A percentile compares a stretch with the other conserved stretches of the same genome.
These are phyloP conservation scores for Arxiozyma bovina DNA, from an alignment of 1,139 yeast species.

Conservation along the genomic window DNA sequence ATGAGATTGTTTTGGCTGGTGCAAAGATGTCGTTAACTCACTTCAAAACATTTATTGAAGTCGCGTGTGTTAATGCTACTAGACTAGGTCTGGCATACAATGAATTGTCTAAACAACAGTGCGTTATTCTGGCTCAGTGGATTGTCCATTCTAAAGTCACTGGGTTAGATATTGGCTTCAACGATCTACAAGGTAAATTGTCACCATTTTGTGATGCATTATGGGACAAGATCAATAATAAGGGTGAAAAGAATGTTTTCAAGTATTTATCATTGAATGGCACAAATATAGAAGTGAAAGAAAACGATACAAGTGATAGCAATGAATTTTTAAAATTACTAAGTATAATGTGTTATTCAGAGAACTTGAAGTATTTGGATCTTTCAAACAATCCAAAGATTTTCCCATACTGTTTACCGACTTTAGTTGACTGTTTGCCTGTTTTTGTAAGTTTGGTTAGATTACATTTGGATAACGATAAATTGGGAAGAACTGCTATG, in stretches of 20 bases:
- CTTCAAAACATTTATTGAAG: slow-evolving; percentile 48
- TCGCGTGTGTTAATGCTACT: slow-evolving; percentile 42
- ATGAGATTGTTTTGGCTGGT: slow-evolving; percentile 61
- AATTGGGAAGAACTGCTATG: slow-evolving; percentile 40
- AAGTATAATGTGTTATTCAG: slow-evolving; percentile 37
- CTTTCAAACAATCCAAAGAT: slow-evolving; percentile 55
- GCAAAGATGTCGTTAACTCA: slow-evolving; percentile 51
- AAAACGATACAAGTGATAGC: slow-evolving; percentile 22
- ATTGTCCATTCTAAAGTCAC: slow-evolving; percentile 28
- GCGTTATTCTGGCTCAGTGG: slow-evolving; percentile 47
- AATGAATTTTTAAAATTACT: slow-evolving; percentile 27
- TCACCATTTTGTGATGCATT: slow-evolving; percentile 41
- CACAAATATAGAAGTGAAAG: slow-evolving; percentile 39
- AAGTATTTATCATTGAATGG: slow-evolving; percentile 44
- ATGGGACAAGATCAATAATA: slow-evolving; percentile 21
- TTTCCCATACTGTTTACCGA: slow-evolving; percentile 38
- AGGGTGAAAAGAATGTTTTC: slow-evolving; percentile 27
- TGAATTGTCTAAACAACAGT: slow-evolving; percentile 44
- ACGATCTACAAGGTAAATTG: slow-evolving; percentile 52
- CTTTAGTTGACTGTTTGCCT: slow-evolving; percentile 47
- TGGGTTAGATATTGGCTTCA: slow-evolving; percentile 66
- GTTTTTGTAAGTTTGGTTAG: slow-evolving; percentile 48
- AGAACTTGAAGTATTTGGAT: slow-evolving; percentile 54
- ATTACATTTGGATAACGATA: slow-evolving; percentile 54
- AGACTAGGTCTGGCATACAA: slow-evolving; percentile 66